Evolutionary conservation across 768 basidiomycete species (phyloP), one percentile per base, ranked within the genome.

Genomic region (Amanita subjunquillea): DNA sequence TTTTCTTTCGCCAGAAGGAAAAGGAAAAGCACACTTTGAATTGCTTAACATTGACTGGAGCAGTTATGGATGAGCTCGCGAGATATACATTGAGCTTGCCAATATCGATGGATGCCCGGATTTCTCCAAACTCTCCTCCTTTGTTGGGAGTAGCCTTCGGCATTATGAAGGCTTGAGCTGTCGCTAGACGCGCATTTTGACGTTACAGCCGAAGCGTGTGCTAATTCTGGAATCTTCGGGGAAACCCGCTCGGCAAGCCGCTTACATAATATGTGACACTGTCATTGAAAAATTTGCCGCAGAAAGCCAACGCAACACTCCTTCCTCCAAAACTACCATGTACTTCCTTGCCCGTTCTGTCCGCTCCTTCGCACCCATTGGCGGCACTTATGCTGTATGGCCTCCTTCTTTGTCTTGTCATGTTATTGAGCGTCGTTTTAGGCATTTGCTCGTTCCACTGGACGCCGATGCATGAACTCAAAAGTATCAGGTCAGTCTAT

Each of bases 391-490:
- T 78, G 79, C 82, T 62, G 84, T 79, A 66, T 55, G 76, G 72
- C 20, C 9, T 3, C 4, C 9, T 32, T 7, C 37, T 12, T 39
- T 37, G 10, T 15, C 25, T 34, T 60, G 51, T 54, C 54, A 61
- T 50, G 45, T 51, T 49, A 56, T 29, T 51, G 8, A 45, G 54
- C 27, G 4, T 1, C n/a, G 17, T 30, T 57, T 6, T 54, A 87
- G 85, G 78, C 76, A 60, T 69, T 84, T 63, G 79, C 83, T 58
- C 84, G 86, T 60, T 79, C 81, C 56, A 72, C 77, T 68, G 81
- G 91, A 67, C 87, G 87, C 61, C 83, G 92, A 69, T 91, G 85
- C 74, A 93, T 94, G 90, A 93, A 93, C 76, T 82, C 87, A 59
- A 96, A 95, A 80, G 88, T 95, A 68, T 82, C 77, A 57, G 93